Evolutionary conservation across 2,329 filamentous ascomycete species (phyloP).

Genomic region (Zymoseptoria tritici): DNA sequence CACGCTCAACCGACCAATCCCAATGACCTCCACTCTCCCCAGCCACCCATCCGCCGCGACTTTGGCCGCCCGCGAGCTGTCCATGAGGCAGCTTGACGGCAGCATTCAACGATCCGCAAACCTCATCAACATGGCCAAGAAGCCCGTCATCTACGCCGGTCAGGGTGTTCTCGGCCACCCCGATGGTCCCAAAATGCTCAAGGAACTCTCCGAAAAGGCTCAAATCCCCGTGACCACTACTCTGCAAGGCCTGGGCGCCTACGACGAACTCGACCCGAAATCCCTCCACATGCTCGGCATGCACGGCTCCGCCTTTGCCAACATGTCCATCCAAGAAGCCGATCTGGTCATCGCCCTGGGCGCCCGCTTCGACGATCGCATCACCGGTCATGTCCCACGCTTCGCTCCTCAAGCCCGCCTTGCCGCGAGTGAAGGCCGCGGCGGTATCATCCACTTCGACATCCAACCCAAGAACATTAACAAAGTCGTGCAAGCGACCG

Average conservation of each 20-base stretch:
- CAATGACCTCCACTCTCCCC: constrained; percentile 64
- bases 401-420: constrained; percentile 84
- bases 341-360: constrained; percentile 94
- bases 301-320: constrained; percentile 95
- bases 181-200: constrained; percentile 71
- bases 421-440: constrained; percentile 75
- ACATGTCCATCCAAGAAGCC: constrained; percentile 95
- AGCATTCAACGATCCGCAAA: constrained; percentile 71
- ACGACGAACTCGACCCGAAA: constrained; percentile 88
- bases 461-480: constrained; percentile 99
- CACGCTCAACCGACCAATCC: constrained; percentile 75
- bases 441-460: constrained; percentile 95
- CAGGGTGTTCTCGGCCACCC: constrained; percentile 77
- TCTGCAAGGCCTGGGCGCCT: constrained; percentile 84
- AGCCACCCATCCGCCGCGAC: constrained; percentile 80
- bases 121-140: constrained; percentile 81
- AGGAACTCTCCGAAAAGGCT: constrained; percentile 80
- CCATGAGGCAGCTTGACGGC: constrained; percentile 61
- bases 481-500: constrained; percentile 94
- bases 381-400: constrained; percentile 71
- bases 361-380: constrained; percentile 91
- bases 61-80: constrained; percentile 67
- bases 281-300: constrained; percentile 97
- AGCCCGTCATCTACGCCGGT: constrained; percentile 91
- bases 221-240: constrained; percentile 94